Conservation (phyloP, 2,329 filamentous ascomycete species). For the Arachnomyces sp. region DNA sequence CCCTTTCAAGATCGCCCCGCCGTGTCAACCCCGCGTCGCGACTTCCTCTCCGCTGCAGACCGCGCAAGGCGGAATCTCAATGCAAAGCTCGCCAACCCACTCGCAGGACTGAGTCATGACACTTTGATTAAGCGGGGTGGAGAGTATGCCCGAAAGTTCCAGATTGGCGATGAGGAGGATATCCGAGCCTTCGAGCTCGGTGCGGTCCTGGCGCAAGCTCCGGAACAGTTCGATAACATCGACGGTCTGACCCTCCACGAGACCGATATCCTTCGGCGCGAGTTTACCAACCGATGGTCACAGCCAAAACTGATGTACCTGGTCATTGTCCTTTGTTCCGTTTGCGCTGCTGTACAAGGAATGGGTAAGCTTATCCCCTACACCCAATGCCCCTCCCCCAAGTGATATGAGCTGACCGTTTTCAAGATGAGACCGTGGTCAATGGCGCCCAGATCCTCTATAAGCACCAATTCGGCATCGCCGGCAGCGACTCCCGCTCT, state of each 20-base stretch:
- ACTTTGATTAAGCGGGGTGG: conserved; percentile 51
- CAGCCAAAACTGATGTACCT: conserved; percentile 60
- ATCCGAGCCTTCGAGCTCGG: conserved; percentile 53
- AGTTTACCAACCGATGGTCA: conserved; percentile 60
- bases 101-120: conserved; percentile 41
- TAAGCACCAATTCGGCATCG: conserved; percentile 54
- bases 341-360: conserved; percentile 62
- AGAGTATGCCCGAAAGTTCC: conserved; percentile 50
- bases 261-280: conserved; percentile 49
- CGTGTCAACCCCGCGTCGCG: background rate
- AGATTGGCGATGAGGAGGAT: conserved; percentile 49
- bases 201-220: conserved; percentile 51
- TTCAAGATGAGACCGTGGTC: conserved; percentile 58
- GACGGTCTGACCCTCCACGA: conserved; percentile 53
- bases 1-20: too few species aligned
- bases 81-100: conserved; percentile 48
- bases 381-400: background rate
- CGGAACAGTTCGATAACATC: conserved; percentile 44
- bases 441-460: conserved; percentile 64
- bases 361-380: conserved; percentile 43
- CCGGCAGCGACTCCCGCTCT: conserved; percentile 37
- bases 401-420: conserved; percentile 11
- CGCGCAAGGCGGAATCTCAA: conserved; percentile 34
- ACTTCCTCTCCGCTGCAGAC: conserved; percentile 28
- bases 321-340: conserved; percentile 59